phyloP scores from a whole-genome alignment of 805 yeast genomes.

The Saccharomycodes ludwigii region DNA sequence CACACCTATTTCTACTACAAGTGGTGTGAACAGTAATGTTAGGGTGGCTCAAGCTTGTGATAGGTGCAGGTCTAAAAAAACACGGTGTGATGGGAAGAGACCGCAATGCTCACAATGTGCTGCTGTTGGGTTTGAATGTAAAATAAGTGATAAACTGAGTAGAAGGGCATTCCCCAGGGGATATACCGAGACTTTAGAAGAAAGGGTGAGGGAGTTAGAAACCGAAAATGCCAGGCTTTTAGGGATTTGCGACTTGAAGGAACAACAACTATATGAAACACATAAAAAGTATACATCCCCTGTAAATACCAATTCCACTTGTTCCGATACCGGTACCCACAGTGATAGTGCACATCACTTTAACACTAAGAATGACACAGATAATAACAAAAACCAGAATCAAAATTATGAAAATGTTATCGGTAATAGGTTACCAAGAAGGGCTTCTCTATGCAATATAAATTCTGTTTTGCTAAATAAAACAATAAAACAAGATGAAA shows the following conservation, averaged over 20 bases:
- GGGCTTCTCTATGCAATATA: too few relatives aligned
- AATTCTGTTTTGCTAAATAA: too few relatives aligned
- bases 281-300: too few relatives aligned
- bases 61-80: constrained; percentile 46
- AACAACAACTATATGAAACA: constrained; percentile 18
- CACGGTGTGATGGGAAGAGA: constrained; percentile 44
- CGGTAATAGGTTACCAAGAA: too few relatives aligned
- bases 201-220: constrained; percentile 75
- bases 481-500: too few relatives aligned
- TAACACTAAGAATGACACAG: too few relatives aligned
- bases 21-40: constrained; percentile 32
- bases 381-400: too few relatives aligned
- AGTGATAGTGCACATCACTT: too few relatives aligned
- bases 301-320: too few relatives aligned
- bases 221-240: constrained; percentile 62
- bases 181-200: constrained; percentile 82
- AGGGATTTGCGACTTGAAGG: constrained; percentile 28
- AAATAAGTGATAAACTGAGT: constrained; percentile 75
- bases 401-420: too few relatives aligned
- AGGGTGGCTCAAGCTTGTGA: constrained; percentile 89
- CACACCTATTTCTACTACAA: neutral
- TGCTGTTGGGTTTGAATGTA: constrained; percentile 77
- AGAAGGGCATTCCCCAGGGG: constrained; percentile 86
- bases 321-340: too few relatives aligned
- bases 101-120: constrained; percentile 75